These are phyloP conservation scores for Paraphoma chrysanthemicola DNA, from an alignment of 2,329 filamentous ascomycete genomes.

Conservation along the genomic window DNA sequence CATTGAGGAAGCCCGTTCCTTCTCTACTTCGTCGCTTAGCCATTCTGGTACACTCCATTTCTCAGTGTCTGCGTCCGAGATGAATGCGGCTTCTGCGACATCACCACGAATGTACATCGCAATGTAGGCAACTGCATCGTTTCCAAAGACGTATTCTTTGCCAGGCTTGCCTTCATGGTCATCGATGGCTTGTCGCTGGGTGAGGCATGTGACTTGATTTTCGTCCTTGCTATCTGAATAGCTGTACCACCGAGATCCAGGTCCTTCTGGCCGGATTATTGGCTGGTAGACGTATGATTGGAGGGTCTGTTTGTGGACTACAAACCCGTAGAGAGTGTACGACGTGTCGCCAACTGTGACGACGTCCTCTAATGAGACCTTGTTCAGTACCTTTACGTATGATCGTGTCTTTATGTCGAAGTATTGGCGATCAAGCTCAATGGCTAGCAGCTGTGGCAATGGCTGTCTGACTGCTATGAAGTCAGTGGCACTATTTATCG, in stretches of 20 bases:
- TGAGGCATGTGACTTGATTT: conserved; percentile 64
- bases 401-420: conserved; percentile 62
- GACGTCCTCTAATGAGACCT: conserved; percentile 63
- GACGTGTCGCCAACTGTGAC: conserved; percentile 55
- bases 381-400: conserved; percentile 65
- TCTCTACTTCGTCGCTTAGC: conserved; percentile 41
- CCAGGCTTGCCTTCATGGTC: conserved; percentile 57
- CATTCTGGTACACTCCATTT: conserved; percentile 55
- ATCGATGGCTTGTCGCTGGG: conserved; percentile 61
- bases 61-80: conserved; percentile 53
- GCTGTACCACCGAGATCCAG: conserved; percentile 64
- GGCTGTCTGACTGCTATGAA: conserved; percentile 28
- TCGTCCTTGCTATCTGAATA: conserved; percentile 63
- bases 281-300: conserved; percentile 66
- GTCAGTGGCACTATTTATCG: conserved; percentile 43
- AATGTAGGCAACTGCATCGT: conserved; percentile 61
- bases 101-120: conserved; percentile 64
- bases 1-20: conserved; percentile 21
- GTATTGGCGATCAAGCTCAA: conserved; percentile 65
- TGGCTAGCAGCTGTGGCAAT: conserved; percentile 58
- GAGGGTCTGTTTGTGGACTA: conserved; percentile 66
- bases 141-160: conserved; percentile 47
- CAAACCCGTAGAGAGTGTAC: conserved; percentile 66
- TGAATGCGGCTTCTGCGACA: conserved; percentile 45
- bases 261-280: conserved; percentile 65